phyloP scores from a whole-genome alignment of 768 basidiomycete genomes.

The Imleria badia region DNA sequence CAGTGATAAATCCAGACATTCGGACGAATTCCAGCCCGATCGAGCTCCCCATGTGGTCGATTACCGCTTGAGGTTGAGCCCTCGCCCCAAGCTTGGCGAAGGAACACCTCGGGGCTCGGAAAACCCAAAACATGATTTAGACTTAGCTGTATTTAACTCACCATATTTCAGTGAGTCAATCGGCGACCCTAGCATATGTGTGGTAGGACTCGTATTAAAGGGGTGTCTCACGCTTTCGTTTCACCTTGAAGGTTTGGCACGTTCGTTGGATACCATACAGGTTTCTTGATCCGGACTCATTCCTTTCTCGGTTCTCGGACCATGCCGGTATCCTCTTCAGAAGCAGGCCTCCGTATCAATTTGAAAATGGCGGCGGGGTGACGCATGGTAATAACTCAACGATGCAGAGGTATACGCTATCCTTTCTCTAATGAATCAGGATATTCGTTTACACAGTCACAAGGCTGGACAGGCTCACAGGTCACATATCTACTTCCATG shows the following conservation, averaged over 20 bases:
- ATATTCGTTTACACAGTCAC: neutral
- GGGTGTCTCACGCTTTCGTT: neutral
- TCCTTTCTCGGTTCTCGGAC: neutral
- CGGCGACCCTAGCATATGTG: too few species aligned
- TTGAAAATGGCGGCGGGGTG: neutral
- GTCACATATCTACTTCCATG: neutral
- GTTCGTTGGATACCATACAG: constrained; percentile 1
- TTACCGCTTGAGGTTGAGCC: too few species aligned
- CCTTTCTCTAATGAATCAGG: neutral
- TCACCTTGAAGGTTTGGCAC: neutral
- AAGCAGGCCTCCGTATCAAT: too few species aligned
- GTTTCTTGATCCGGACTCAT: neutral
- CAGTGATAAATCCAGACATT: too few species aligned
- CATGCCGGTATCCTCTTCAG: neutral
- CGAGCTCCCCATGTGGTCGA: too few species aligned
- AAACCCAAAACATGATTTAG: too few species aligned
- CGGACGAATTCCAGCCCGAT: too few species aligned
- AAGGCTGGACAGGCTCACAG: neutral
- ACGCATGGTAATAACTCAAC: neutral
- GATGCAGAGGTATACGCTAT: neutral
- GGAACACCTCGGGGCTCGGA: too few species aligned
- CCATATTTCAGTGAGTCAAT: too few species aligned
- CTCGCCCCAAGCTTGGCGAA: too few species aligned
- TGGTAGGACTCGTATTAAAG: too few species aligned
- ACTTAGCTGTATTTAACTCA: too few species aligned